Conservation (phyloP, 495 filamentous ascomycete species). For the Terfezia boudieri region DNA sequence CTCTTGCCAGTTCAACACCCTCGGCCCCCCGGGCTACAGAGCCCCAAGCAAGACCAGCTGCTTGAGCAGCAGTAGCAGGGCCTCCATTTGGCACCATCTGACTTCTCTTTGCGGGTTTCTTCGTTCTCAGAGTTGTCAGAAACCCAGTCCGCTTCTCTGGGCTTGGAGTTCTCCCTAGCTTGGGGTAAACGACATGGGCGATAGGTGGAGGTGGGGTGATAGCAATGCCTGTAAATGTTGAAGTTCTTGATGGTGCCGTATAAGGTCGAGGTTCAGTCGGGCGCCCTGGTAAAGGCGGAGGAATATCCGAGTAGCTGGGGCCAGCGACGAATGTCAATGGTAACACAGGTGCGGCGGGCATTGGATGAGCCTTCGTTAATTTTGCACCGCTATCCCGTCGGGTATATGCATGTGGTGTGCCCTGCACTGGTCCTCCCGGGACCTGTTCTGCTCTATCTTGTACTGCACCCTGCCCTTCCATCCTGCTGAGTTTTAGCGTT, state of each 20-base stretch:
- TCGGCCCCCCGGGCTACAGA: slow-evolving; percentile 24
- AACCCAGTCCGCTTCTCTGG: slow-evolving; percentile 57
- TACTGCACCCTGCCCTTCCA: slow-evolving; percentile 24
- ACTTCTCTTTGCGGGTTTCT: slow-evolving; percentile 10
- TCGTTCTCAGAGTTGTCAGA: slow-evolving; percentile 55
- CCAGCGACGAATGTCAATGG: slow-evolving; percentile 25
- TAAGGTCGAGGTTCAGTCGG: slow-evolving; percentile 29
- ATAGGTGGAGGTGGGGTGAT: slow-evolving; percentile 2
- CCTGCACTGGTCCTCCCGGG: background rate
- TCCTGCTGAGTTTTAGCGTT: slow-evolving; percentile 52
- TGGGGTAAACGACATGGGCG: slow-evolving; percentile 3
- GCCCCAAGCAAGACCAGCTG: slow-evolving; percentile 72
- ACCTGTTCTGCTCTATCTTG: background rate
- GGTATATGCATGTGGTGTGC: background rate
- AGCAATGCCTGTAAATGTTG: background rate
- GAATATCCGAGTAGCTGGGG: slow-evolving; percentile 52
- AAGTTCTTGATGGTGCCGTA: background rate
- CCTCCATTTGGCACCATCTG: slow-evolving; percentile 20
- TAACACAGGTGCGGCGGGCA: background rate
- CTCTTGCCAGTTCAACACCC: background rate
- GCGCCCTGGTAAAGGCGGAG: slow-evolving; percentile 35
- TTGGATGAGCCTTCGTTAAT: too few species aligned
- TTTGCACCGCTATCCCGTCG: too few species aligned
- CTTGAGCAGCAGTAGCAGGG: slow-evolving; percentile 47
- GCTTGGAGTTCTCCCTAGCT: slow-evolving; percentile 43